phyloP scores from a whole-genome alignment of 2,329 filamentous ascomycete genomes.

The Cladosporium halotolerans region DNA sequence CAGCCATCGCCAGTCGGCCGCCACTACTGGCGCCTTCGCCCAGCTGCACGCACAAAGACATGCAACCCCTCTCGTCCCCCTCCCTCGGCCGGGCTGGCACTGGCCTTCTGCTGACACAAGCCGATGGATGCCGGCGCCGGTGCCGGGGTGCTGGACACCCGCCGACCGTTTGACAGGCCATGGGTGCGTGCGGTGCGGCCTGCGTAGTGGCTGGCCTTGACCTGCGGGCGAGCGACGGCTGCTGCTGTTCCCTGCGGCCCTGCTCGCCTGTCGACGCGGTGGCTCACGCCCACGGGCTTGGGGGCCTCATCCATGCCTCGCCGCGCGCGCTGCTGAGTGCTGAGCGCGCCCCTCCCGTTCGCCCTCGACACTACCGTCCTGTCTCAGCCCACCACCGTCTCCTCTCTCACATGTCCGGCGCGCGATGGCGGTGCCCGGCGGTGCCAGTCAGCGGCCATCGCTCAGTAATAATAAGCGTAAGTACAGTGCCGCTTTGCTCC shows the following conservation, averaged over 20 bases:
- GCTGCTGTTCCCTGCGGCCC: not conserved
- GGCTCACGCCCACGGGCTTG: not conserved
- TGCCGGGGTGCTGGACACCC: conserved; percentile 8
- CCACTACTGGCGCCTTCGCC: not conserved
- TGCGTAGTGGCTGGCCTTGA: conserved; percentile 1
- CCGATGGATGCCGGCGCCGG: conserved; percentile 6
- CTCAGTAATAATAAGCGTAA: too few species aligned
- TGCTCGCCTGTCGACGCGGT: conserved; percentile 3
- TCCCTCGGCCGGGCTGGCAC: not conserved
- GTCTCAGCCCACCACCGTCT: conserved; percentile 3
- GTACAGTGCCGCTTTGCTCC: too few species aligned
- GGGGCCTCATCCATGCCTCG: not conserved
- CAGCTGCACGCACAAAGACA: not conserved
- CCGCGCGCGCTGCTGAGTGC: not conserved
- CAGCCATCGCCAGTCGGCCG: not conserved
- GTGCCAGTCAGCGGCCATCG: too few species aligned
- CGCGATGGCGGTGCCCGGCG: too few species aligned
- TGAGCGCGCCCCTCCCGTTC: not conserved
- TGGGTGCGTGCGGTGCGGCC: not conserved
- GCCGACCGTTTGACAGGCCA: conserved; percentile 3
- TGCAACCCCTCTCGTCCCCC: too few species aligned
- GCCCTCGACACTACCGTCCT: not conserved
- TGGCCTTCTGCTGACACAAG: conserved; percentile 6
- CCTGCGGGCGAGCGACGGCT: conserved; percentile 3
- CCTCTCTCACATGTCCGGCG: conserved; percentile 1